phyloP scores from a whole-genome alignment of 2,329 filamentous ascomycete species.

The Botrytis cinerea region DNA sequence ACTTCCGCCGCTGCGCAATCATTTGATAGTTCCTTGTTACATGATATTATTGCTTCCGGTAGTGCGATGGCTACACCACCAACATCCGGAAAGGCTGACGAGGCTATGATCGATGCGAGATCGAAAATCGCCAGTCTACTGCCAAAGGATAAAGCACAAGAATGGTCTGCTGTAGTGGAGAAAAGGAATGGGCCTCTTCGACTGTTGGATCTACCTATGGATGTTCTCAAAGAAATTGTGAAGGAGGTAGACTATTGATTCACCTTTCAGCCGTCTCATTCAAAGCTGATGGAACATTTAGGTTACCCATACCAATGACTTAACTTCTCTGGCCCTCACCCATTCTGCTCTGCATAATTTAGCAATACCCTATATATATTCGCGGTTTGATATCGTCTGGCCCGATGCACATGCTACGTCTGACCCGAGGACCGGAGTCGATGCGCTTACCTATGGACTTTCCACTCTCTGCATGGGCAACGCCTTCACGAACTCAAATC shows the following conservation, averaged over 20 bases:
- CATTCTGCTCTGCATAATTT: constrained; percentile 76
- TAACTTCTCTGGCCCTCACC: constrained; percentile 74
- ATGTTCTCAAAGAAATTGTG: constrained; percentile 76
- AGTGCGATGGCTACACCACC: constrained; percentile 24
- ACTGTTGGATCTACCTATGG: constrained; percentile 74
- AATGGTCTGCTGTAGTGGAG: constrained; percentile 65
- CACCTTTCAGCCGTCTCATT: neutral
- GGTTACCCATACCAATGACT: constrained; percentile 80
- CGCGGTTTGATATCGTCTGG: constrained; percentile 86
- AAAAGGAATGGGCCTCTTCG: constrained; percentile 59
- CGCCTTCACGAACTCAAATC: constrained; percentile 48
- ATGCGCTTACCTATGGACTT: constrained; percentile 80
- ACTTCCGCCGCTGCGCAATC: constrained; percentile 38
- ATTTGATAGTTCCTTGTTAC: constrained; percentile 31
- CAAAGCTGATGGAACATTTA: constrained; percentile 42
- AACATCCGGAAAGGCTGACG: constrained; percentile 31
- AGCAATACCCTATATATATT: constrained; percentile 78
- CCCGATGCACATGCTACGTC: constrained; percentile 67
- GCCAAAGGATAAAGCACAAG: constrained; percentile 60
- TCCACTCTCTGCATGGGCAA: constrained; percentile 77
- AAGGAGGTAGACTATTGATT: constrained; percentile 61
- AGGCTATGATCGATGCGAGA: constrained; percentile 34
- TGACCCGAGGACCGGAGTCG: constrained; percentile 71
- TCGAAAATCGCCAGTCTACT: constrained; percentile 47
- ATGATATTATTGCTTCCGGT: constrained; percentile 27